Percentiles rank a stretch among this genome's conserved stretches.
Conservation (phyloP, 208 protist species). For the Acanthamoeba pearcei region DNA sequence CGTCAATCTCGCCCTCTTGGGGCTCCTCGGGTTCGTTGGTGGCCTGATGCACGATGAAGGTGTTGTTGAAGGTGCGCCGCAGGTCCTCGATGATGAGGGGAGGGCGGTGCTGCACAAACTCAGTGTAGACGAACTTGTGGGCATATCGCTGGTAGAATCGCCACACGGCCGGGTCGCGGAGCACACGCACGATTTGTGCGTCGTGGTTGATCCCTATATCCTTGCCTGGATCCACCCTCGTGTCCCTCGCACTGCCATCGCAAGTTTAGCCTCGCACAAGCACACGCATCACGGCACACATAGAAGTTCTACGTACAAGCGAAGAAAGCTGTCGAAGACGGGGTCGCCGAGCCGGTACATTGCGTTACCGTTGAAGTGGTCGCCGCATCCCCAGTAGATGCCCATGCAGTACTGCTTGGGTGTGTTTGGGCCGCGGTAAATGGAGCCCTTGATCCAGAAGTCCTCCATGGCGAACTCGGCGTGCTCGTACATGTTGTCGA, state of each 20-base stretch:
- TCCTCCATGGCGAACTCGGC: conserved; percentile 68
- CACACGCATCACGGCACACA: not conserved
- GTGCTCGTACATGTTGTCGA: conserved; percentile 73
- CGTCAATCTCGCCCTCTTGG: conserved; percentile 26
- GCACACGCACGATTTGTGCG: conserved; percentile 55
- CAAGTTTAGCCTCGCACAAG: not conserved
- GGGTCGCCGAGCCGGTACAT: conserved; percentile 66
- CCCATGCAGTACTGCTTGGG: conserved; percentile 68
- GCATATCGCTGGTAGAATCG: conserved; percentile 74
- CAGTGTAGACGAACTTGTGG: conserved; percentile 76
- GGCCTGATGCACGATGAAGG: conserved; percentile 56
- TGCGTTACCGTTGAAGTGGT: conserved; percentile 70
- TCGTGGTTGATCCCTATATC: conserved; percentile 69
- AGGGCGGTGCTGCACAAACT: conserved; percentile 67
- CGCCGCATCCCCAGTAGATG: conserved; percentile 74
- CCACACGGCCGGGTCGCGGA: conserved; percentile 47
- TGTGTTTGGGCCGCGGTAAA: conserved; percentile 23
- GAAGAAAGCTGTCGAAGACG: conserved; percentile 70
- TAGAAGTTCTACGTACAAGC: not conserved
- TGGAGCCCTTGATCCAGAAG: conserved; percentile 72
- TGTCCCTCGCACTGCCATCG: conserved; percentile 29
- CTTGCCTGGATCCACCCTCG: conserved; percentile 53
- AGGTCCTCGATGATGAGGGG: conserved; percentile 40
- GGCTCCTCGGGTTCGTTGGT: not conserved
- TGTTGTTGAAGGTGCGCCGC: conserved; percentile 58